A percentile compares a stretch with the other conserved stretches of the same genome.
phyloP scores from a whole-genome alignment of 2,329 filamentous ascomycete genomes.

The Camptophora hylomeconis region DNA sequence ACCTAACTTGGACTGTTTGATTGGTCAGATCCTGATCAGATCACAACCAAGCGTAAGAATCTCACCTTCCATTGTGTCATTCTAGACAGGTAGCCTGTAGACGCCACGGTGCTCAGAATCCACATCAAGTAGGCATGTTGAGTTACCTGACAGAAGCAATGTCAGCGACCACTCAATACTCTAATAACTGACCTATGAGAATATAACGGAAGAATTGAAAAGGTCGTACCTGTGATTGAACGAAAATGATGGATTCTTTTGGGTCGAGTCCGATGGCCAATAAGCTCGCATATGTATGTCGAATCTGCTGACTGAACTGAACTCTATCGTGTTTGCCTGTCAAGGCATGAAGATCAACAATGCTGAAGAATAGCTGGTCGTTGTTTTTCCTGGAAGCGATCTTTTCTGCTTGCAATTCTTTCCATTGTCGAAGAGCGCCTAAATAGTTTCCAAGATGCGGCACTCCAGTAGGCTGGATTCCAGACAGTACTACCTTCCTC shows the following conservation, averaged over 20 bases:
- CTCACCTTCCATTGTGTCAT: conserved; percentile 98
- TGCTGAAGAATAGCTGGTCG: conserved; percentile 54
- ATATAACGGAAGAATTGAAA: too few relatives aligned
- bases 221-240: conserved; percentile 64
- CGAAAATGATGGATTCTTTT: conserved; percentile 64
- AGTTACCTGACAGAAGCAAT: conserved; percentile 40
- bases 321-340: conserved; percentile 58
- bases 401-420: conserved; percentile 57
- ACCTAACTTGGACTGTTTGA: conserved; percentile 55
- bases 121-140: conserved; percentile 89
- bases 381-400: too few relatives aligned
- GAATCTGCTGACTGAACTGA: conserved; percentile 50
- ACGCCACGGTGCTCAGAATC: conserved; percentile 85
- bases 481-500: too few relatives aligned
- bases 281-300: conserved; percentile 65
- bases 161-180: conserved; percentile 1
- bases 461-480: conserved; percentile 91
- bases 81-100: conserved; percentile 84
- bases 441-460: conserved; percentile 94
- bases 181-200: conserved; percentile 4
- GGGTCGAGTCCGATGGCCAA: conserved; percentile 76
- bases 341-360: conserved; percentile 90
- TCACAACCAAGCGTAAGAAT: neutral
- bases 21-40: conserved; percentile 2
- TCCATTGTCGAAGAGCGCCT: conserved; percentile 80